A percentile compares a stretch with the other conserved stretches of the same genome.
Conservation (phyloP, 129 eudicot species). For the Solidago caesia region DNA sequence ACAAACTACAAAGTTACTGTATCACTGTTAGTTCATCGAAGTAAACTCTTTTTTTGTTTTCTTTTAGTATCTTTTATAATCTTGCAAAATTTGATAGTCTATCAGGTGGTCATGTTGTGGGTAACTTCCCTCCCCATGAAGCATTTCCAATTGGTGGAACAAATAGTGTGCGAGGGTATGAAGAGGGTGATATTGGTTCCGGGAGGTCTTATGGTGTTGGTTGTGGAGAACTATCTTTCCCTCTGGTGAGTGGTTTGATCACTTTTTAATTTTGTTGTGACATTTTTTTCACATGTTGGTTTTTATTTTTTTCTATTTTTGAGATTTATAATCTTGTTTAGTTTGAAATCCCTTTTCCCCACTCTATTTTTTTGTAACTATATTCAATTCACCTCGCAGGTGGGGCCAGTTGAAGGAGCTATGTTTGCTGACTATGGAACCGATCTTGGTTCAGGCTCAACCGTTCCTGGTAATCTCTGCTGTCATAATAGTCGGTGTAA, state of each 20-base stretch:
- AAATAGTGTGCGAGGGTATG: conserved; percentile 96
- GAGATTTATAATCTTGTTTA: neutral
- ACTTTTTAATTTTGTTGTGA: neutral
- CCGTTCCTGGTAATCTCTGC: conserved; percentile 66
- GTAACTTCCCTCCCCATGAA: conserved; percentile 96
- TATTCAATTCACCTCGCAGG: conserved; percentile 35
- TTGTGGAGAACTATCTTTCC: conserved; percentile 90
- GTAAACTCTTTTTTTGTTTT: neutral
- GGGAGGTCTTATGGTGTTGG: conserved; percentile 93
- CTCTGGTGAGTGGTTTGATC: conserved; percentile 56
- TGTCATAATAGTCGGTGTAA: neutral
- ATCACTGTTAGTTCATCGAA: neutral
- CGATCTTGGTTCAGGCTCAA: conserved; percentile 92
- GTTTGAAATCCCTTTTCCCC: neutral
- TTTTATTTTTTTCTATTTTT: neutral
- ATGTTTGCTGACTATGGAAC: conserved; percentile 90
- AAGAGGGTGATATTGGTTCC: conserved; percentile 96
- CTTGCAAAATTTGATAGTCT: conserved; percentile 37
- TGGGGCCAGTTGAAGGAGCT: conserved; percentile 82
- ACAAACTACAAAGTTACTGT: neutral
- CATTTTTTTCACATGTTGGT: neutral
- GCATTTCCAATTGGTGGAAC: conserved; percentile 98
- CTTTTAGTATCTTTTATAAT: conserved; percentile 9
- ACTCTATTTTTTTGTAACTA: neutral
- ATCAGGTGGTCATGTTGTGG: conserved; percentile 95